These are phyloP conservation scores for Antrodiella citrinella DNA, from an alignment of 768 basidiomycete species.

Conservation along the genomic window DNA sequence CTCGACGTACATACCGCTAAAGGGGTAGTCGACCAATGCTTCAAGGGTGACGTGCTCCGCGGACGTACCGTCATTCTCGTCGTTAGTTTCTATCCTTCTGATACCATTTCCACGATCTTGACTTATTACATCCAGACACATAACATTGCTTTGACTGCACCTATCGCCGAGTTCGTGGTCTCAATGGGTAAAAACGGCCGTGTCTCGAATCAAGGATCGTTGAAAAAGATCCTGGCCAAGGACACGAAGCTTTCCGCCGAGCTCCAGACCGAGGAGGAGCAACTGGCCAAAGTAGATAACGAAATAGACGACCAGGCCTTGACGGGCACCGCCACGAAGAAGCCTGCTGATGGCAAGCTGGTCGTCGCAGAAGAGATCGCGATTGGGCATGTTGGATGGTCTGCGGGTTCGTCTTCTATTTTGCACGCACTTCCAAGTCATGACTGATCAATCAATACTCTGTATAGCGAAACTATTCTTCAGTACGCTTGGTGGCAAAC, in stretches of 20 bases:
- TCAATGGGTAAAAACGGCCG: slow-evolving; percentile 44
- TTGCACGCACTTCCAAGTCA: background rate
- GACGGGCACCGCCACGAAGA: slow-evolving; percentile 10
- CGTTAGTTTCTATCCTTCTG: slow-evolving; percentile 21
- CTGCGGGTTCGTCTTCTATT: slow-evolving; percentile 20
- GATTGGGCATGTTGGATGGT: slow-evolving; percentile 27
- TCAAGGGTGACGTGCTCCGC: slow-evolving; percentile 37
- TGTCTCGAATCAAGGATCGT: slow-evolving; percentile 36
- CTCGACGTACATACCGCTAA: slow-evolving; percentile 41
- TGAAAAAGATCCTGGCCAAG: slow-evolving; percentile 36
- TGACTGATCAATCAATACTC: background rate
- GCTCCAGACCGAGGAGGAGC: slow-evolving; percentile 15
- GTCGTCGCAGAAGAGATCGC: slow-evolving; percentile 30
- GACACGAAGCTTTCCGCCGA: slow-evolving; percentile 27
- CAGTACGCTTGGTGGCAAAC: slow-evolving; percentile 18
- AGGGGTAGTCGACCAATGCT: slow-evolving; percentile 43
- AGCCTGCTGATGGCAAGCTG: slow-evolving; percentile 21
- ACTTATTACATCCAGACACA: slow-evolving; percentile 27
- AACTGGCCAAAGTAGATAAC: slow-evolving; percentile 15
- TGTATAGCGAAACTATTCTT: slow-evolving; percentile 22
- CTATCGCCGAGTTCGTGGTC: slow-evolving; percentile 47
- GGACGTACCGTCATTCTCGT: slow-evolving; percentile 47
- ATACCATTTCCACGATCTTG: background rate
- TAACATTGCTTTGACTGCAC: slow-evolving; percentile 40
- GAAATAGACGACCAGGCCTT: background rate